Conservation (phyloP, 495 filamentous ascomycete species). For the Entonaema liquescens region DNA sequence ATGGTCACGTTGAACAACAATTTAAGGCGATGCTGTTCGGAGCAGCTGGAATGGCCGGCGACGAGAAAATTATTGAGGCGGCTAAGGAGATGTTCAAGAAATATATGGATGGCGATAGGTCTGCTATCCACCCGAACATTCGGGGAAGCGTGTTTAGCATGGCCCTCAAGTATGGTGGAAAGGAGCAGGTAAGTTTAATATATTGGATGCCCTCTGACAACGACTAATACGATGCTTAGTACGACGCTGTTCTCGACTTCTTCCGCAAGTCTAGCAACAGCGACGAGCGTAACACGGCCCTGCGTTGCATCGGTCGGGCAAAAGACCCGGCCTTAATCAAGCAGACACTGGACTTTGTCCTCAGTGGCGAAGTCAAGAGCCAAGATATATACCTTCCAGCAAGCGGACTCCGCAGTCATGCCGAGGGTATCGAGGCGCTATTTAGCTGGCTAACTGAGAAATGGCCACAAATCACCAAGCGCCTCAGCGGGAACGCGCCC, state of each 20-base stretch:
- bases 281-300: slow-evolving; percentile 95
- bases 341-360: slow-evolving; percentile 77
- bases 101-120: slow-evolving; percentile 70
- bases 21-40: slow-evolving; percentile 77
- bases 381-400: slow-evolving; percentile 95
- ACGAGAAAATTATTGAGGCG: slow-evolving; percentile 66
- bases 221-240: slow-evolving; percentile 56
- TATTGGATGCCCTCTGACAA: neutral
- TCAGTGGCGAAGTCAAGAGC: slow-evolving; percentile 86
- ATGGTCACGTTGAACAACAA: slow-evolving; percentile 90
- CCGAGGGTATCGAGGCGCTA: slow-evolving; percentile 79
- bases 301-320: slow-evolving; percentile 84
- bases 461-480: slow-evolving; percentile 82
- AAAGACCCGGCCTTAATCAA: slow-evolving; percentile 81
- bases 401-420: slow-evolving; percentile 77
- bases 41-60: slow-evolving; percentile 70
- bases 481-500: slow-evolving; percentile 69
- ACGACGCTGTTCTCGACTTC: slow-evolving; percentile 80
- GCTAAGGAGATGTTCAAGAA: slow-evolving; percentile 79
- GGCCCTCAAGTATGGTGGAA: slow-evolving; percentile 74
- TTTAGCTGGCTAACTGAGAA: slow-evolving; percentile 86
- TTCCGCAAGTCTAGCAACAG: slow-evolving; percentile 86
- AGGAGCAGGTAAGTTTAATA: slow-evolving; percentile 67
- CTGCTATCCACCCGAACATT: slow-evolving; percentile 77
- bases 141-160: slow-evolving; percentile 75